phyloP scores from a whole-genome alignment of 2,329 filamentous ascomycete genomes.

The Phyllosticta citrichinensis region DNA sequence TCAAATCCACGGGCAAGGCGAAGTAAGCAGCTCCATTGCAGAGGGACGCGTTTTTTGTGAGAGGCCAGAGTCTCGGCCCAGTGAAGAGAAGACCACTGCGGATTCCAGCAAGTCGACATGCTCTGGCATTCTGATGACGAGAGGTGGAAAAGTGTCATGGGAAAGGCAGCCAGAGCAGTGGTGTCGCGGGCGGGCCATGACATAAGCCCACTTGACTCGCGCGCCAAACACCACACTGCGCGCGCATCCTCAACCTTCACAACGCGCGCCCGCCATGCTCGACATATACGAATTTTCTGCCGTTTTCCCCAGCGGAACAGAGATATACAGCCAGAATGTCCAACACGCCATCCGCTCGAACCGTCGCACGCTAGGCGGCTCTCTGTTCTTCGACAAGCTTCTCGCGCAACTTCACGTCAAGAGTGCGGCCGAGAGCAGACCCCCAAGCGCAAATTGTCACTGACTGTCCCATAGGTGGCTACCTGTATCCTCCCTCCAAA shows the following conservation, averaged over 20 bases:
- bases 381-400: slow-evolving; percentile 72
- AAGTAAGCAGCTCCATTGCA: not conserved
- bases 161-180: not conserved
- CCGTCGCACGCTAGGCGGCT: slow-evolving; percentile 57
- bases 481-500: slow-evolving; percentile 64
- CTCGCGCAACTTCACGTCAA: slow-evolving; percentile 61
- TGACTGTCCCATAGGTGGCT: slow-evolving; percentile 36
- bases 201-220: slow-evolving; percentile 7
- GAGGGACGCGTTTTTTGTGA: not conserved
- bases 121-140: not conserved
- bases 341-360: slow-evolving; percentile 55
- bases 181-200: not conserved
- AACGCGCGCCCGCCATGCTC: slow-evolving; percentile 39
- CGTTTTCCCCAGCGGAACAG: slow-evolving; percentile 43
- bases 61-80: not conserved
- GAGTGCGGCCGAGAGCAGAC: slow-evolving; percentile 38
- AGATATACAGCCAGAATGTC: slow-evolving; percentile 33
- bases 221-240: slow-evolving; percentile 5
- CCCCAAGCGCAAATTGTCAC: not conserved
- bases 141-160: not conserved
- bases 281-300: slow-evolving; percentile 58
- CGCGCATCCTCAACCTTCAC: not conserved
- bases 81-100: not conserved
- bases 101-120: not conserved
- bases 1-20: not conserved